Evolutionary conservation across 169 alveolate species (phyloP).

Genomic region (Babesia microti): DNA sequence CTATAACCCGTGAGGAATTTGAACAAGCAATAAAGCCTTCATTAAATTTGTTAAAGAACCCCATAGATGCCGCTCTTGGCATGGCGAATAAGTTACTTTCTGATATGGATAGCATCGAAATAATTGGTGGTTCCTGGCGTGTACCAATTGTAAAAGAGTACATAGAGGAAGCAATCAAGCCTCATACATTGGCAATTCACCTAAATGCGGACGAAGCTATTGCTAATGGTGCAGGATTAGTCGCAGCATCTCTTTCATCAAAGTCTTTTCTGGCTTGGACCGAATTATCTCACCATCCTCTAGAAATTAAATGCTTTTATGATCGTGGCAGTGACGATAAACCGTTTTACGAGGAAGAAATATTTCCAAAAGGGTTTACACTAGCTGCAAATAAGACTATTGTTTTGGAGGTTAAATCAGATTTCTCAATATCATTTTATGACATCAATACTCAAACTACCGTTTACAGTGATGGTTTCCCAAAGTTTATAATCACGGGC

Average conservation of each 20-base stretch:
- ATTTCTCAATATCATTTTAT: conserved; percentile 5
- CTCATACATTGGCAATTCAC: conserved; percentile 59
- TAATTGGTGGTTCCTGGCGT: conserved; percentile 63
- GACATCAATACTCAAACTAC: conserved; percentile 7
- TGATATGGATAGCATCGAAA: conserved; percentile 57
- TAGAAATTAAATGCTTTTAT: too few relatives aligned
- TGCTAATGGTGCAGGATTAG: conserved; percentile 57
- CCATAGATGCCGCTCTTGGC: conserved; percentile 47
- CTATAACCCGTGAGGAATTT: conserved; percentile 43
- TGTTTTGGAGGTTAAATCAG: conserved; percentile 13
- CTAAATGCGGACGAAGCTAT: conserved; percentile 64
- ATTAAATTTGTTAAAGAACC: conserved; percentile 29
- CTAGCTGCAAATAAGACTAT: conserved; percentile 11
- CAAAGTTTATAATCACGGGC: too few relatives aligned
- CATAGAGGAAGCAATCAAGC: conserved; percentile 39
- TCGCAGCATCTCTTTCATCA: conserved; percentile 58
- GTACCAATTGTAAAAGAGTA: conserved; percentile 53
- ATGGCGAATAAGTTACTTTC: conserved; percentile 39
- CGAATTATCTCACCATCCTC: too few relatives aligned
- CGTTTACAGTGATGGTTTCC: neutral
- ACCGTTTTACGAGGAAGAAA: too few relatives aligned
- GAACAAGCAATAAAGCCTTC: conserved; percentile 33
- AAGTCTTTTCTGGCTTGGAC: too few relatives aligned
- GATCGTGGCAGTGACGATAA: too few relatives aligned
- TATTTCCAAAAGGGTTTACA: too few relatives aligned